Evolutionary conservation across 2,329 filamentous ascomycete species (phyloP), one percentile per base, ranked within the genome.

Genomic region (Hypoxylon sp.): DNA sequence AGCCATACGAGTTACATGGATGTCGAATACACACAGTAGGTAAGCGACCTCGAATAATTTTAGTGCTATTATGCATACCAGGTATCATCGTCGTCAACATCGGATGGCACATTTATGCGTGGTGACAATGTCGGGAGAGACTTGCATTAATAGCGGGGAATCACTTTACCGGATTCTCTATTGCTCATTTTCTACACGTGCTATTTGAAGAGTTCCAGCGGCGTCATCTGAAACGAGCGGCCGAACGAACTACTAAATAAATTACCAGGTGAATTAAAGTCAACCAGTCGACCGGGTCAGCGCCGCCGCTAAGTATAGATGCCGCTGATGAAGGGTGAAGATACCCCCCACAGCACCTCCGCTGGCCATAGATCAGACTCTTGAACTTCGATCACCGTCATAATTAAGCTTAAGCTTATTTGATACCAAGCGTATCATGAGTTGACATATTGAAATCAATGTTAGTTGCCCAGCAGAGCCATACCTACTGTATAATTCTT

Each of bases 61-160:
- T 55, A 59, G 64, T 70, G 60, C 57, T 54, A 46, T 61, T 61
- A 68, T 68, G 61, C 66, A 53, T 37, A 31, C 29, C 29, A 31
- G 29, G 29, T 31, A 29, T 22, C 31, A 24, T 47, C 24, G 9
- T 33, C 35, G 17, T 54, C 51, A 61, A 37, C 37, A 54, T 31
- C 58, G 29, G 46, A 61, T 50, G 10, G 37, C 61, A 58, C 24
- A 31, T 37, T 35, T n/a, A 48, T 53, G 37, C 29, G 42, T 35
- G n/a, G 44, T 31, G 42, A n/a, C 26, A 17, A 19, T 26, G n/a
- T 54, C 55, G 22, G 29, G 29, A 47, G 47, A 39, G 2, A 31
- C 29, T 6, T 31, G 29, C 17, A 35, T 31, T 42, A 42, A 13
- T 11, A 47, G 42, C 17, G 44, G 26, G 50, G 37, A 11, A 29